phyloP scores from a whole-genome alignment of 257 asterid species.

The Nicotiana otophora region DNA sequence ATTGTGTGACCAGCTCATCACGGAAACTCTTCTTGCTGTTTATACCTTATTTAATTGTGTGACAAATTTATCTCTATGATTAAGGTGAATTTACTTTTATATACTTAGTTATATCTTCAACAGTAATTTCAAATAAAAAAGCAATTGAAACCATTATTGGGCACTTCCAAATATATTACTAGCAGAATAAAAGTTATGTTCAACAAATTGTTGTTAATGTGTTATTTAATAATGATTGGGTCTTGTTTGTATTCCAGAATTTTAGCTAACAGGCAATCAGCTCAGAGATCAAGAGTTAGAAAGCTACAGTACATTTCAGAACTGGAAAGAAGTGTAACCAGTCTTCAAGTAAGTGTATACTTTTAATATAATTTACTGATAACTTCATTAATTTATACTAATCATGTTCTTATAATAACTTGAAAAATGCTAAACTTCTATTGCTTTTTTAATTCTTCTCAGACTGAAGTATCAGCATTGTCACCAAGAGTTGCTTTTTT shows the following conservation, averaged over 20 bases:
- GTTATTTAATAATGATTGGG: neutral
- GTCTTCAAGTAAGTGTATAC: constrained; percentile 52
- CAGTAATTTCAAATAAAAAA: neutral
- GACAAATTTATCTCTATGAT: neutral
- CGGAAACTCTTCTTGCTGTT: too few species aligned
- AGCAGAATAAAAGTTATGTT: neutral
- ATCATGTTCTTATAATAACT: neutral
- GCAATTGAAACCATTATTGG: neutral
- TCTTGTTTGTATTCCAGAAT: constrained; percentile 35
- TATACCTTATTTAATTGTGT: too few species aligned
- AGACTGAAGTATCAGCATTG: constrained; percentile 90
- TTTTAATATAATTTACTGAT: neutral
- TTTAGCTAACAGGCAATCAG: constrained; percentile 90
- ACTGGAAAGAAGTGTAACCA: constrained; percentile 84
- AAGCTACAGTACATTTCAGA: constrained; percentile 86
- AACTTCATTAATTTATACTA: neutral
- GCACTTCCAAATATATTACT: neutral
- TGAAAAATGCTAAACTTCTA: neutral
- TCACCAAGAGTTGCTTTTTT: constrained; percentile 88
- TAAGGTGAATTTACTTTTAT: neutral
- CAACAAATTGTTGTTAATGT: neutral
- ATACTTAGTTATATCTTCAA: neutral
- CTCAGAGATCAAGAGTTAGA: constrained; percentile 94
- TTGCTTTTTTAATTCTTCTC: neutral
- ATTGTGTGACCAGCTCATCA: neutral